Percentiles rank a stretch among this genome's conserved stretches.
These are phyloP conservation scores for Draba incana DNA, from an alignment of 345 rosid genomes.

Conservation along the genomic window DNA sequence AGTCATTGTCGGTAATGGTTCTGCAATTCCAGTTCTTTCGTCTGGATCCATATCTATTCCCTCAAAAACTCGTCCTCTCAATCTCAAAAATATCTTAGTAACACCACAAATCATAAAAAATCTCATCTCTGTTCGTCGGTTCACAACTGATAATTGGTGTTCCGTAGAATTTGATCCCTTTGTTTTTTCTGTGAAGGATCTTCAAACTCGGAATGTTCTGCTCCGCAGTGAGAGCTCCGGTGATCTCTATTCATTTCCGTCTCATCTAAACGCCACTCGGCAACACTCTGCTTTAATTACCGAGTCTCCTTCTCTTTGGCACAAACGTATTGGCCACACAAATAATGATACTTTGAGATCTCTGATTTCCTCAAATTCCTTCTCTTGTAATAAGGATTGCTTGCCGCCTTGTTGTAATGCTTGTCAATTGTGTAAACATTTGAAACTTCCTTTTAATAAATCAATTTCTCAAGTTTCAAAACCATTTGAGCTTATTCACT, in stretches of 20 bases:
- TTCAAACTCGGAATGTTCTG: background rate
- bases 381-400: background rate
- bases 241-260: background rate
- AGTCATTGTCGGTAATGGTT: background rate
- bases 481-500: too few species aligned
- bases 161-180: background rate
- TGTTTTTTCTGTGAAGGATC: too few species aligned
- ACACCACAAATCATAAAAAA: background rate
- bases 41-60: too few species aligned
- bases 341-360: background rate
- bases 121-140: background rate
- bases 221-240: background rate
- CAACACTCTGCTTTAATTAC: background rate
- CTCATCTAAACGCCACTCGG: too few species aligned
- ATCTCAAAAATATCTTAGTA: background rate
- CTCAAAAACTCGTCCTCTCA: background rate
- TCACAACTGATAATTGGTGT: background rate
- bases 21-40: background rate
- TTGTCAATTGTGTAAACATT: background rate
- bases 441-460: background rate
- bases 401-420: background rate
- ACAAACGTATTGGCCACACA: background rate
- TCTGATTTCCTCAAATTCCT: background rate
- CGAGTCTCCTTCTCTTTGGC: background rate
- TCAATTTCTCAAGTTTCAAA: background rate